Evolutionary conservation across 1,284 basidiomycete species (phyloP).

Genomic region (Xerocomus minutiporus): DNA sequence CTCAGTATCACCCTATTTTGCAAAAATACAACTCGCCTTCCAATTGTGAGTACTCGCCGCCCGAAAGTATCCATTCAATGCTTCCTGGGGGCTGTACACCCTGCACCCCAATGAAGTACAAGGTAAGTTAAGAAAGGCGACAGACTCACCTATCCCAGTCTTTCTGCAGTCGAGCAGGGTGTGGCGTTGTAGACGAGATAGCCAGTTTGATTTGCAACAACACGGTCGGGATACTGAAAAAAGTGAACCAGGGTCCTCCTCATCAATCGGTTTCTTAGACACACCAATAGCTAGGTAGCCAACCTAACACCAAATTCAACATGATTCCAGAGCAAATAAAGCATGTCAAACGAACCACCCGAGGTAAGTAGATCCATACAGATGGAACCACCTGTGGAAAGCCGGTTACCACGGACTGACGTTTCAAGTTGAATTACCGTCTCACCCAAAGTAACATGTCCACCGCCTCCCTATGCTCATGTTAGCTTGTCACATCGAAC

Average conservation of each 20-base stretch:
- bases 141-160: not conserved
- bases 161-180: not conserved
- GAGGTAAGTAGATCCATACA: not conserved
- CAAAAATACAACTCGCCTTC: not conserved
- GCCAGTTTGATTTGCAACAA: not conserved
- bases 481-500: not conserved
- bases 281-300: not conserved
- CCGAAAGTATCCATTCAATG: not conserved
- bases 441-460: not conserved
- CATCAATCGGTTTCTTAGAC: not conserved
- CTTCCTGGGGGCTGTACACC: not conserved
- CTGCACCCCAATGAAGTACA: not conserved
- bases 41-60: not conserved
- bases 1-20: not conserved
- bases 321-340: not conserved
- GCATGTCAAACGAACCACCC: not conserved
- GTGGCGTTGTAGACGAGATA: not conserved
- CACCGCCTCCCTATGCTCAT: not conserved
- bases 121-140: not conserved
- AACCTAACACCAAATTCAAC: not conserved
- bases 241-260: not conserved
- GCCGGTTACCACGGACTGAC: not conserved
- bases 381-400: not conserved
- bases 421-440: not conserved
- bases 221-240: not conserved